Evolutionary conservation across 768 basidiomycete species (phyloP).

Genomic region (Clathrus columnatus): DNA sequence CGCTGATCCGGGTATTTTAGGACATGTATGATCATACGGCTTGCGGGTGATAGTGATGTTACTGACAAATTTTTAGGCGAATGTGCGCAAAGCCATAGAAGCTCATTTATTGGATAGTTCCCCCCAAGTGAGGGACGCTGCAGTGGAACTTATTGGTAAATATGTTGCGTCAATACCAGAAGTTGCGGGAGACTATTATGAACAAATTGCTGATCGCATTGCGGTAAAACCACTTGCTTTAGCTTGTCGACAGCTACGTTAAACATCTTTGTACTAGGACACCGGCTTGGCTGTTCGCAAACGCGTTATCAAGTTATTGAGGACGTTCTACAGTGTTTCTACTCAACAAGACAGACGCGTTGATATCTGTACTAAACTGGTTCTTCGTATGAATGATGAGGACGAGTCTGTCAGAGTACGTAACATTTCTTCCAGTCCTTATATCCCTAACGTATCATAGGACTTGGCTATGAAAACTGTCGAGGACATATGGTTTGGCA

Average conservation of each 20-base stretch:
- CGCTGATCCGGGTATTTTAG: constrained; percentile 77
- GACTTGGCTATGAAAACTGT: constrained; percentile 85
- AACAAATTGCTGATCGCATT: constrained; percentile 81
- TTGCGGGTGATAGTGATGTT: constrained; percentile 6
- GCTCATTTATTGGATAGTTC: constrained; percentile 86
- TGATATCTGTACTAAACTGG: constrained; percentile 76
- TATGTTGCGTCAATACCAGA: constrained; percentile 86
- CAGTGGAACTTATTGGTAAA: constrained; percentile 95
- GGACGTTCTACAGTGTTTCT: constrained; percentile 65
- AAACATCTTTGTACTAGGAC: constrained; percentile 45
- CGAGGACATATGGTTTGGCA: constrained; percentile 85
- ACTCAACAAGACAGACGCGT: constrained; percentile 50
- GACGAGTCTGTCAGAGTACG: constrained; percentile 81
- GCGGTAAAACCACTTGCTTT: constrained; percentile 44
- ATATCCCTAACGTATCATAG: constrained; percentile 18
- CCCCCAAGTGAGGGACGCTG: constrained; percentile 91
- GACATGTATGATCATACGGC: constrained; percentile 39
- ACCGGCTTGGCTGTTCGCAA: constrained; percentile 91
- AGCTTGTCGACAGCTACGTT: neutral
- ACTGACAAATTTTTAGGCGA: constrained; percentile 34
- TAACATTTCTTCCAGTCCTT: neutral
- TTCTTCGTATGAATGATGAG: constrained; percentile 81
- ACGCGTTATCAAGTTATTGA: constrained; percentile 90
- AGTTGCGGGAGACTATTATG: constrained; percentile 85
- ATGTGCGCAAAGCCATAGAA: constrained; percentile 81